These are phyloP conservation scores for Emergomyces pasteurianus DNA, from an alignment of 2,329 filamentous ascomycete genomes.

Conservation along the genomic window DNA sequence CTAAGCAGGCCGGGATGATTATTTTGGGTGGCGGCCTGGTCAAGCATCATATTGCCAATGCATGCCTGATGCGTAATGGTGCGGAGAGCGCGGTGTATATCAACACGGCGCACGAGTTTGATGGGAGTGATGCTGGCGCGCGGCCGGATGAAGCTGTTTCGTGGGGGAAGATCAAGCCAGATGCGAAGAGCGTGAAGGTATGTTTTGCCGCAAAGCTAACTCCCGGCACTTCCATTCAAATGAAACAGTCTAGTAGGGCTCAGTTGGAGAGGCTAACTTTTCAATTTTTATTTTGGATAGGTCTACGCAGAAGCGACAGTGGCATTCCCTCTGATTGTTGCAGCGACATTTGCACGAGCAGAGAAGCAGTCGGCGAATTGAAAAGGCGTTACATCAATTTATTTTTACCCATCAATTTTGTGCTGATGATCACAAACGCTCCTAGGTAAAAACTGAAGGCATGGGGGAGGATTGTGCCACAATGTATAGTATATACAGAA, in stretches of 20 bases:
- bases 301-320: conserved; percentile 57
- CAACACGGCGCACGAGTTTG: conserved; percentile 95
- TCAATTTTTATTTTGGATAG: conserved; percentile 14
- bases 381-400: not conserved
- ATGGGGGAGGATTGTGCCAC: too few relatives aligned
- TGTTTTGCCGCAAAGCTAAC: conserved; percentile 12
- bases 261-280: not conserved
- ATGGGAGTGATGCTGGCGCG: conserved; percentile 91
- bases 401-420: too few relatives aligned
- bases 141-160: conserved; percentile 93
- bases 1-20: conserved; percentile 85
- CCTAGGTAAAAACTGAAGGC: too few relatives aligned
- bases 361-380: conserved; percentile 4
- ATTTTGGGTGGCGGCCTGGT: conserved; percentile 89
- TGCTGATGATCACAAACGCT: too few relatives aligned
- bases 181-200: conserved; percentile 82
- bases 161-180: conserved; percentile 95
- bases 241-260: not conserved
- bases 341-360: conserved; percentile 49
- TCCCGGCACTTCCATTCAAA: not conserved
- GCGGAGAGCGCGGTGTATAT: conserved; percentile 96
- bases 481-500: too few relatives aligned
- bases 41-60: conserved; percentile 98
- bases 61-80: conserved; percentile 92
- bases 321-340: conserved; percentile 55